phyloP scores from a whole-genome alignment of 441 rosid species.

The Adansonia rubrostipa region DNA sequence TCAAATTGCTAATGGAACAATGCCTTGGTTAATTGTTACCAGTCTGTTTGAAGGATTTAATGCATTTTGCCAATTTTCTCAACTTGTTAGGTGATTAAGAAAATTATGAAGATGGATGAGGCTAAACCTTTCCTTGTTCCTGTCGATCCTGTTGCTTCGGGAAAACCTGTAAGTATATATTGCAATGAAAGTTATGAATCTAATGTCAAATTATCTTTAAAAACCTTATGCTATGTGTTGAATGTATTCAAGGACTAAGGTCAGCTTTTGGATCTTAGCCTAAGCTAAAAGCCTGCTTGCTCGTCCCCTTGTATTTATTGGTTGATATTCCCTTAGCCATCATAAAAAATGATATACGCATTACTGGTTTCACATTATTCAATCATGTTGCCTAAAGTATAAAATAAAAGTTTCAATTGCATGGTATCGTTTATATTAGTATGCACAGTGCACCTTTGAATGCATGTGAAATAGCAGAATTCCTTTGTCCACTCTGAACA shows the following conservation, averaged over 20 bases:
- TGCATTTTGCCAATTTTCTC: slow-evolving; percentile 13
- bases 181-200: neutral
- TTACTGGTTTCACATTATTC: slow-evolving; percentile 7
- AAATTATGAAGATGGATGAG: slow-evolving; percentile 66
- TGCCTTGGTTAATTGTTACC: neutral
- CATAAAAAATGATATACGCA: neutral
- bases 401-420: slow-evolving; percentile 3
- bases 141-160: slow-evolving; percentile 52
- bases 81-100: slow-evolving; percentile 49
- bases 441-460: neutral
- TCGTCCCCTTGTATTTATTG: neutral
- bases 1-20: slow-evolving; percentile 13
- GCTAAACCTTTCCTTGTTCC: slow-evolving; percentile 55
- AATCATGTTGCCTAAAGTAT: neutral
- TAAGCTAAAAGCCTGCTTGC: slow-evolving; percentile 13
- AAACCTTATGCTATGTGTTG: neutral
- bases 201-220: slow-evolving; percentile 4
- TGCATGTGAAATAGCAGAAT: slow-evolving; percentile 2
- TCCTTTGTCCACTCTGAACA: neutral
- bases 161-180: slow-evolving; percentile 51
- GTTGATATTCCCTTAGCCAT: neutral
- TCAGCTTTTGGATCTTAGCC: neutral
- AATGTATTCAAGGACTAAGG: neutral
- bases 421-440: neutral
- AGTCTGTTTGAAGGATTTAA: neutral